Evolutionary conservation across 768 basidiomycete genomes (phyloP).

Genomic region (Cubamyces sp.): DNA sequence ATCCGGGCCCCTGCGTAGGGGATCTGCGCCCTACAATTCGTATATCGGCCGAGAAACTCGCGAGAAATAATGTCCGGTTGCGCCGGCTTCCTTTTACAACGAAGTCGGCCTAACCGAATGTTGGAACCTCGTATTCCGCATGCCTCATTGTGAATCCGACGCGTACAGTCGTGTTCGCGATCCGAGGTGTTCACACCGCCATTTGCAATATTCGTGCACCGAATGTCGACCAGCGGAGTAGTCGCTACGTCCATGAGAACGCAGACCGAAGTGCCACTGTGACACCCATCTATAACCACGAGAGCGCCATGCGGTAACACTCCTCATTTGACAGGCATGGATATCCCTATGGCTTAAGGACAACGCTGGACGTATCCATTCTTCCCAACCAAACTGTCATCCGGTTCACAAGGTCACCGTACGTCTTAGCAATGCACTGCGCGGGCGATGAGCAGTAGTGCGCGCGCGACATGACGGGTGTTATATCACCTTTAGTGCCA

Average conservation of each 20-base stretch:
- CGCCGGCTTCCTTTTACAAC: background rate
- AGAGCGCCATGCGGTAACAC: background rate
- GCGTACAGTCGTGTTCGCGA: background rate
- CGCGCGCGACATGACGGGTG: too few species aligned
- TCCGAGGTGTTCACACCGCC: slow-evolving; percentile 7
- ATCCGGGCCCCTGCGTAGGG: background rate
- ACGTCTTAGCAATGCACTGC: background rate
- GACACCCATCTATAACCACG: slow-evolving; percentile 1
- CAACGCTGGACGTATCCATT: too few species aligned
- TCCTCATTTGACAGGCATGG: background rate
- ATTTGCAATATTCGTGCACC: background rate
- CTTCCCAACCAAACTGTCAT: too few species aligned
- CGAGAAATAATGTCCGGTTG: background rate
- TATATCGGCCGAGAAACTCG: background rate
- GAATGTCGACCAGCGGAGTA: background rate
- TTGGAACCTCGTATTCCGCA: background rate
- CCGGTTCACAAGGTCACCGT: background rate
- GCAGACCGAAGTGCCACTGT: slow-evolving; percentile 1
- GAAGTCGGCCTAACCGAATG: background rate
- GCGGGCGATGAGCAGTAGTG: slow-evolving; percentile 4
- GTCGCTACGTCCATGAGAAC: background rate
- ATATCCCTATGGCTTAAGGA: too few species aligned
- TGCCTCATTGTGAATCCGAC: background rate
- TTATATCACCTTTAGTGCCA: too few species aligned
- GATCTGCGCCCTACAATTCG: slow-evolving; percentile 2